These are phyloP conservation scores for Magnaporthales sp. DNA, from an alignment of 2,329 filamentous ascomycete genomes.

Conservation along the genomic window DNA sequence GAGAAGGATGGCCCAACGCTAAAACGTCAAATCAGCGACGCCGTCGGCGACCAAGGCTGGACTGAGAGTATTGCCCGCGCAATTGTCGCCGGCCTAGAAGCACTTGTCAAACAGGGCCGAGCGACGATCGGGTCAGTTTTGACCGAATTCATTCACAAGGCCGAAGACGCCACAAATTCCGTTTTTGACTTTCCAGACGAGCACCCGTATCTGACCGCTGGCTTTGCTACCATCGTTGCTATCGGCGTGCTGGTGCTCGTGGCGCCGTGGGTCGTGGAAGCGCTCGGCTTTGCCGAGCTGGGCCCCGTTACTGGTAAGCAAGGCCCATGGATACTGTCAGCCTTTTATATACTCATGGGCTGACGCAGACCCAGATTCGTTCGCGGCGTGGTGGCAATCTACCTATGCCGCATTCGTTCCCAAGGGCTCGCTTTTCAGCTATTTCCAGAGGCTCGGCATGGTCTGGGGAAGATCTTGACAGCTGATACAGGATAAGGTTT, in stretches of 20 bases:
- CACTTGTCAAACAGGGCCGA: background rate
- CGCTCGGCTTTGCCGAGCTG: background rate
- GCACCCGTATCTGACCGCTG: background rate
- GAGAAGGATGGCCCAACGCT: background rate
- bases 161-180: background rate
- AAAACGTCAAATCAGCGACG: too few relatives aligned
- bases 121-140: background rate
- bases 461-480: slow-evolving; percentile 10
- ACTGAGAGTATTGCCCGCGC: background rate
- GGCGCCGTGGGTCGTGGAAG: slow-evolving; percentile 1
- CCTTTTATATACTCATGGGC: background rate
- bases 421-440: slow-evolving; percentile 29
- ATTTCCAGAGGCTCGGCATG: slow-evolving; percentile 33
- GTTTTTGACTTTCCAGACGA: background rate
- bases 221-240: slow-evolving; percentile 3
- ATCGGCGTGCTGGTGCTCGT: background rate
- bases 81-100: background rate
- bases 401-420: slow-evolving; percentile 28
- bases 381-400: slow-evolving; percentile 30
- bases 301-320: background rate
- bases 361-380: slow-evolving; percentile 16
- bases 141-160: background rate
- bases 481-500: too few relatives aligned
- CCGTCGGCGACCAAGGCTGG: background rate
- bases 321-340: too few relatives aligned